Evolutionary conservation across 2,329 filamentous ascomycete species (phyloP).

Genomic region (Ophiosphaerella korrae): DNA sequence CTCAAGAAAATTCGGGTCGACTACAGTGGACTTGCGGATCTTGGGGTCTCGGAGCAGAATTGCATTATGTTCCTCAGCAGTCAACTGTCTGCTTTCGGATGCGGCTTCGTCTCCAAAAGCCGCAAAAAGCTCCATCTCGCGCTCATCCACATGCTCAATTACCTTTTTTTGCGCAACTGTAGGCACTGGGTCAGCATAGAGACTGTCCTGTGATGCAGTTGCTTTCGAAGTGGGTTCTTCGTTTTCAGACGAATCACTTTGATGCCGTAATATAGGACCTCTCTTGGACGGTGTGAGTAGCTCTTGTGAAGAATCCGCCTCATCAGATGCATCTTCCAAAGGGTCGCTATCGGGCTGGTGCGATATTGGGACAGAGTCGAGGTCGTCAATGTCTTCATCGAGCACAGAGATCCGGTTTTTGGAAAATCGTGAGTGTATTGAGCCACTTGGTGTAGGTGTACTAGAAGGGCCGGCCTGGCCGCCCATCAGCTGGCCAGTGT

Average conservation of each 20-base stretch:
- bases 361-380: conserved; percentile 38
- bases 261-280: conserved; percentile 26
- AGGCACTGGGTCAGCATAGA: conserved; percentile 26
- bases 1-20: conserved; percentile 90
- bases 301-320: conserved; percentile 12
- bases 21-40: conserved; percentile 85
- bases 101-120: background rate
- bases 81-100: conserved; percentile 57
- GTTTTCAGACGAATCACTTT: conserved; percentile 6
- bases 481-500: conserved; percentile 70
- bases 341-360: conserved; percentile 44
- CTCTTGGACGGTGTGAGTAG: conserved; percentile 39
- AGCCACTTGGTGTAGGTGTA: conserved; percentile 29
- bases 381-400: conserved; percentile 24
- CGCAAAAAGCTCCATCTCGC: conserved; percentile 4
- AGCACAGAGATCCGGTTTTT: conserved; percentile 32
- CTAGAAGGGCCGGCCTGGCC: conserved; percentile 32
- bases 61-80: conserved; percentile 92
- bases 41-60: conserved; percentile 81
- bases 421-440: conserved; percentile 29
- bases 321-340: background rate
- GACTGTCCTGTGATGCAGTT: conserved; percentile 25
- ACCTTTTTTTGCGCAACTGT: conserved; percentile 12
- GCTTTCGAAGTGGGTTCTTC: conserved; percentile 5
- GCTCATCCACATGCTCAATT: background rate